phyloP scores from a whole-genome alignment of 2,329 filamentous ascomycete species.

The Didymella exigua region DNA sequence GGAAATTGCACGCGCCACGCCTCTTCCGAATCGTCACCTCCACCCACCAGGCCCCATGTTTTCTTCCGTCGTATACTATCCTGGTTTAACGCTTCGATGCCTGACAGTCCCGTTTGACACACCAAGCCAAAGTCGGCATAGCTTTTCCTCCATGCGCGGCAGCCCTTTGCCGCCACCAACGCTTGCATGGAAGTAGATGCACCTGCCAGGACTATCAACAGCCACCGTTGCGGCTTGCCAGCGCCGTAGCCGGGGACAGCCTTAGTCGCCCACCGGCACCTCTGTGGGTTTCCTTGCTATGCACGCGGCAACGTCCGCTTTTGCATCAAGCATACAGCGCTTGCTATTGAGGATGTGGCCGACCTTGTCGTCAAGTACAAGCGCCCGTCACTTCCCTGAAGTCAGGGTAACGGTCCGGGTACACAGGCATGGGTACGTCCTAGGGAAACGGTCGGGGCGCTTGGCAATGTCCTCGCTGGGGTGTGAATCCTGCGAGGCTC shows the following conservation, averaged over 20 bases:
- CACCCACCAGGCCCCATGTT: slow-evolving; percentile 24
- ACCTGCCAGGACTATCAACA: slow-evolving; percentile 23
- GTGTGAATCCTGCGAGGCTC: slow-evolving; percentile 47
- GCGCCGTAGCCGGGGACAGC: slow-evolving; percentile 14
- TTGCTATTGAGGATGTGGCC: slow-evolving; percentile 3
- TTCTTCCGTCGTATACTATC: slow-evolving; percentile 27
- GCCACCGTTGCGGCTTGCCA: slow-evolving; percentile 22
- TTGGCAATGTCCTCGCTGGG: slow-evolving; percentile 42
- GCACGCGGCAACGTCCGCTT: slow-evolving; percentile 13
- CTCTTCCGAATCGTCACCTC: slow-evolving; percentile 24
- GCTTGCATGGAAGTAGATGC: slow-evolving; percentile 27
- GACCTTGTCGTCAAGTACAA: slow-evolving; percentile 21
- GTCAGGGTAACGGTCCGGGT: slow-evolving; percentile 36
- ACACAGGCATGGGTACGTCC: slow-evolving; percentile 34
- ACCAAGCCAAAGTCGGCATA: slow-evolving; percentile 34
- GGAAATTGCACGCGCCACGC: slow-evolving; percentile 29
- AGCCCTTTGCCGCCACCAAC: slow-evolving; percentile 40
- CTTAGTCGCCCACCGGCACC: slow-evolving; percentile 13
- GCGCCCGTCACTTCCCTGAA: slow-evolving; percentile 28
- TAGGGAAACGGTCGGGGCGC: slow-evolving; percentile 46
- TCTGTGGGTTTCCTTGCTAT: slow-evolving; percentile 1
- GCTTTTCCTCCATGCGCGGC: slow-evolving; percentile 31
- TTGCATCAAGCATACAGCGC: slow-evolving; percentile 6
- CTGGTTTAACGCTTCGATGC: slow-evolving; percentile 23
- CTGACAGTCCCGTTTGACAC: slow-evolving; percentile 32